A percentile compares a stretch with the other conserved stretches of the same genome.
Conservation (phyloP, 352 stramenopile species). For the Pythium rishiriense region DNA sequence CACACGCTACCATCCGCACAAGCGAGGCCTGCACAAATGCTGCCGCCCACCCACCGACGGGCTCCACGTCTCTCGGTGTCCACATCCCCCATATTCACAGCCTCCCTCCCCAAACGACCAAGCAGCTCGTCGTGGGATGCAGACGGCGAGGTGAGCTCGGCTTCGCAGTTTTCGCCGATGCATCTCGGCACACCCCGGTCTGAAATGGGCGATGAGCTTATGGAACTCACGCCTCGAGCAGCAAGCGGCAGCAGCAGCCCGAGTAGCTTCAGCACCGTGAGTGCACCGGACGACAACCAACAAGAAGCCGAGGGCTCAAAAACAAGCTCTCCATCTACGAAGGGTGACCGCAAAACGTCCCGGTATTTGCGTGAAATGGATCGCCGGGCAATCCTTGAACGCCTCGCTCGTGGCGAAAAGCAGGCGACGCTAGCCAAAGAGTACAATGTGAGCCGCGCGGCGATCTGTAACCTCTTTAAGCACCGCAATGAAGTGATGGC, state of each 20-base stretch:
- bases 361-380: constrained; percentile 57
- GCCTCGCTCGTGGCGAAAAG: constrained; percentile 45
- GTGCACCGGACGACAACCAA: constrained; percentile 1
- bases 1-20: not conserved
- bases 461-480: constrained; percentile 63
- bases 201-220: not conserved
- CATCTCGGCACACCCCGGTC: not conserved
- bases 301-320: not conserved
- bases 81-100: not conserved
- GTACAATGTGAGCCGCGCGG: constrained; percentile 50
- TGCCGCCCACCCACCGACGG: constrained; percentile 10
- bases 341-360: constrained; percentile 37
- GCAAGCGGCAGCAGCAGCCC: constrained; percentile 14
- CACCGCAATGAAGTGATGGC: constrained; percentile 43
- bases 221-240: constrained; percentile 7
- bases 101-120: not conserved
- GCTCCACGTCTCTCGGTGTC: constrained; percentile 2
- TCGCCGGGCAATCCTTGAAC: constrained; percentile 39
- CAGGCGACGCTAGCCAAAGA: constrained; percentile 59
- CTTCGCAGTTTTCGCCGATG: constrained; percentile 9
- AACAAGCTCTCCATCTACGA: not conserved
- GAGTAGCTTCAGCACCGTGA: constrained; percentile 12
- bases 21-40: not conserved
- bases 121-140: not conserved
- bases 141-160: not conserved